phyloP scores from a whole-genome alignment of 805 yeast genomes.

The Candida multigemmis region DNA sequence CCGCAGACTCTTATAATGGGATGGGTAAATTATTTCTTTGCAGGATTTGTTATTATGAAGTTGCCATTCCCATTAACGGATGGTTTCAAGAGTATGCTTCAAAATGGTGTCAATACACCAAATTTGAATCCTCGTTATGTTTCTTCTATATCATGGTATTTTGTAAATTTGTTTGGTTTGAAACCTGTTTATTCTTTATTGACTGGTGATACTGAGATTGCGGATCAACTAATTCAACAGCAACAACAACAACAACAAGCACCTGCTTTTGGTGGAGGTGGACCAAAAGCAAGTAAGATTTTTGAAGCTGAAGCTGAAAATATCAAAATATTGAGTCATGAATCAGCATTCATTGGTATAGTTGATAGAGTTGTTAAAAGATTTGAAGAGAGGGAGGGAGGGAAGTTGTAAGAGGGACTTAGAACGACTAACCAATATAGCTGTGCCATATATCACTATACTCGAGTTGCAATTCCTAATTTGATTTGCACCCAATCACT shows the following conservation, averaged over 20 bases:
- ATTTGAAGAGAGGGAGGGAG: too few relatives aligned
- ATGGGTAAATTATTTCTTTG: constrained; percentile 91
- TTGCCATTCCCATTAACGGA: constrained; percentile 88
- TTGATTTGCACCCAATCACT: too few relatives aligned
- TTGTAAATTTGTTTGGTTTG: constrained; percentile 78
- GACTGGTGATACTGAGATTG: constrained; percentile 43
- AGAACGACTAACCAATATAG: too few relatives aligned
- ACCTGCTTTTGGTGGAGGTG: constrained; percentile 39
- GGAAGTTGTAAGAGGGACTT: too few relatives aligned
- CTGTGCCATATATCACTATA: too few relatives aligned
- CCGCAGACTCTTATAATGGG: constrained; percentile 95
- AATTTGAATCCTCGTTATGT: constrained; percentile 91
- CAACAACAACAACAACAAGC: constrained; percentile 32
- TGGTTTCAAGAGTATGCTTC: constrained; percentile 87
- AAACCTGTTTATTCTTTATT: constrained; percentile 68
- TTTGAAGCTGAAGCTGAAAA: constrained; percentile 69
- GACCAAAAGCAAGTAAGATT: constrained; percentile 52
- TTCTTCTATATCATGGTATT: constrained; percentile 91
- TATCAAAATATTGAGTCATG: constrained; percentile 51
- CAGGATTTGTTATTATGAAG: constrained; percentile 73
- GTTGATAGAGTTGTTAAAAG: constrained; percentile 42
- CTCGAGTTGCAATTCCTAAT: too few relatives aligned
- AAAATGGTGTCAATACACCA: constrained; percentile 73
- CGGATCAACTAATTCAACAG: constrained; percentile 33
- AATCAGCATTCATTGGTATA: constrained; percentile 44